Conservation (phyloP, 2,329 filamentous ascomycete species). For the Coniochaeta sp. region DNA sequence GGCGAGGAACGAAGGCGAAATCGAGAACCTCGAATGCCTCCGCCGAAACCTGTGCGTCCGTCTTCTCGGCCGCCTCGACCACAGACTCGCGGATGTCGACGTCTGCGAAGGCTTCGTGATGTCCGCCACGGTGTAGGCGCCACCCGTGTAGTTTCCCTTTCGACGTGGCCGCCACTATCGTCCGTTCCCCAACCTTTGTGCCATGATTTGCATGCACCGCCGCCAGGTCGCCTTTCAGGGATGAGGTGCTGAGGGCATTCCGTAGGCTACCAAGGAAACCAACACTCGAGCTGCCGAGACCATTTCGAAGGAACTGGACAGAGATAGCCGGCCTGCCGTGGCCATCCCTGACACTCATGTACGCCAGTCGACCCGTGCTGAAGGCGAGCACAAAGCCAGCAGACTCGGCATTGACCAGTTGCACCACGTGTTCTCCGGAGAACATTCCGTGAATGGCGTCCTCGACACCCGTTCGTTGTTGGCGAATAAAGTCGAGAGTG, state of each 20-base stretch:
- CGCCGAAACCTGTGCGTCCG: conserved; percentile 42
- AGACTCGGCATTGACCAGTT: conserved; percentile 74
- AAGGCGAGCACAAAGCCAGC: conserved; percentile 82
- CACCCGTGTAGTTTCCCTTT: conserved; percentile 76
- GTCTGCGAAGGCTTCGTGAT: conserved; percentile 67
- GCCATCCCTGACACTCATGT: conserved; percentile 76
- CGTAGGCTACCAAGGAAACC: conserved; percentile 79
- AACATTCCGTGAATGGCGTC: conserved; percentile 66
- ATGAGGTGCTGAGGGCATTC: conserved; percentile 63
- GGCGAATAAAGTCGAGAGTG: conserved; percentile 73
- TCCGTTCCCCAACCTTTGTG: conserved; percentile 71
- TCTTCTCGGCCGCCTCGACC: conserved; percentile 50
- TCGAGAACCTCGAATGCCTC: conserved; percentile 70
- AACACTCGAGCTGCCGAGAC: conserved; percentile 45
- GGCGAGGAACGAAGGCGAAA: conserved; percentile 61
- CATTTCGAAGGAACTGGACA: conserved; percentile 67
- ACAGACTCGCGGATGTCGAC: conserved; percentile 63
- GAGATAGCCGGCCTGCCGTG: conserved; percentile 80
- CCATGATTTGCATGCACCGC: conserved; percentile 71
- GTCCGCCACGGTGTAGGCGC: conserved; percentile 83
- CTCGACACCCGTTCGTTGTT: conserved; percentile 75
- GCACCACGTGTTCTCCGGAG: conserved; percentile 69
- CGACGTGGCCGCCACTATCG: conserved; percentile 71
- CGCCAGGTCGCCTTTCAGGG: conserved; percentile 69
- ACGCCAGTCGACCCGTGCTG: conserved; percentile 78